phyloP scores from a whole-genome alignment of 345 rosid species.

The Rhodamnia argentea region DNA sequence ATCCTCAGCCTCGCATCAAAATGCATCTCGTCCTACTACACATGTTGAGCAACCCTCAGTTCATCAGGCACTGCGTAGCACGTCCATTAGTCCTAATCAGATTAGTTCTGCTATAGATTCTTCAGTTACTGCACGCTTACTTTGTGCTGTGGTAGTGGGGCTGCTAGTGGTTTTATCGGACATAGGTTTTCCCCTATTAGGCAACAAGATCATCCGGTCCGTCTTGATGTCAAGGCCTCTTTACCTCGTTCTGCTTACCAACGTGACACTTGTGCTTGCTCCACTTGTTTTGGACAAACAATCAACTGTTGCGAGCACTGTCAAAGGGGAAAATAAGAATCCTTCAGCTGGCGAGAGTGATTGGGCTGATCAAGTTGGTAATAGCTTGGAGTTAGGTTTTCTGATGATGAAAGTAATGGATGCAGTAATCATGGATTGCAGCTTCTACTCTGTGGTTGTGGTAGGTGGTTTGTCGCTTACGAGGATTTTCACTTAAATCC shows the following conservation, averaged over 20 bases:
- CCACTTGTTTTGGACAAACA: constrained; percentile 20
- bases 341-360: constrained; percentile 26
- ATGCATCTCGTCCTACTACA: constrained; percentile 12
- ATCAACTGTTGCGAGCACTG: constrained; percentile 8
- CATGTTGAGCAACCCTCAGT: constrained; percentile 9
- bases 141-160: constrained; percentile 37
- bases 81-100: constrained; percentile 28
- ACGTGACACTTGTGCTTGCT: constrained; percentile 42
- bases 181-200: constrained; percentile 45
- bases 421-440: constrained; percentile 60
- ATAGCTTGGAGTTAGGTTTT: constrained; percentile 50
- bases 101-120: constrained; percentile 49
- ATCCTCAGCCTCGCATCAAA: constrained; percentile 16
- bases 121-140: constrained; percentile 33
- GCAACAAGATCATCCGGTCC: constrained; percentile 18
- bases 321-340: constrained; percentile 11
- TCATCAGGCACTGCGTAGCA: not conserved
- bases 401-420: constrained; percentile 51
- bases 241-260: constrained; percentile 50
- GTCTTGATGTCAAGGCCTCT: constrained; percentile 58
- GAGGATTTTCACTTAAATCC: not conserved
- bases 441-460: constrained; percentile 44
- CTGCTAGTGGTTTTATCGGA: constrained; percentile 39
- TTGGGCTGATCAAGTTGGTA: constrained; percentile 55
- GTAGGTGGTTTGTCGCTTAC: constrained; percentile 44